These are phyloP conservation scores for Buddleja alternifolia DNA, from an alignment of 257 asterid species.

Conservation along the genomic window DNA sequence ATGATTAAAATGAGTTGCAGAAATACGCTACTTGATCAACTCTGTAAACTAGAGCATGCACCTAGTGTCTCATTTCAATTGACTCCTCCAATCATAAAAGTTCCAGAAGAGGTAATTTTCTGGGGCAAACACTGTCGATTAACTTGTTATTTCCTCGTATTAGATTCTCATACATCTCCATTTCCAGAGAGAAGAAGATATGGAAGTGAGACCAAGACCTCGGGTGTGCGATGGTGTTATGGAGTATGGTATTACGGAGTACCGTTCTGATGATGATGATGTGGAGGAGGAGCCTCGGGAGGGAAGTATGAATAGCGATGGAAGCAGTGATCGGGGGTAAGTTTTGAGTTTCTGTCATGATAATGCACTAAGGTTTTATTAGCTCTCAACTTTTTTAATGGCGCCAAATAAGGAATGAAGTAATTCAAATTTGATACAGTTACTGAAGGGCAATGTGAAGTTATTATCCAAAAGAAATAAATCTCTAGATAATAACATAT, in stretches of 20 bases:
- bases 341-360: slow-evolving; percentile 18
- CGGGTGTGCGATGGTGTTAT: slow-evolving; percentile 63
- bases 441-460: neutral
- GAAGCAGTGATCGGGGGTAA: slow-evolving; percentile 44
- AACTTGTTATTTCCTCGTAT: neutral
- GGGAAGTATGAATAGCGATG: slow-evolving; percentile 35
- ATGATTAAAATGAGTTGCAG: slow-evolving; percentile 38
- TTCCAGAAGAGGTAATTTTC: slow-evolving; percentile 55
- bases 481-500: neutral
- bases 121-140: neutral
- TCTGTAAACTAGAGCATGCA: slow-evolving; percentile 51
- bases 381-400: neutral
- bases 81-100: slow-evolving; percentile 45
- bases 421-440: neutral
- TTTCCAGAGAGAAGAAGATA: slow-evolving; percentile 49
- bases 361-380: neutral
- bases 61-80: slow-evolving; percentile 65
- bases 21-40: slow-evolving; percentile 54
- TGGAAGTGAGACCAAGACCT: slow-evolving; percentile 57
- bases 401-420: neutral
- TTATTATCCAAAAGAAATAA: neutral
- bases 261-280: slow-evolving; percentile 59
- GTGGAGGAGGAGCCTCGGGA: slow-evolving; percentile 43
- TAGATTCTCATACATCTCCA: slow-evolving; percentile 16
- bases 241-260: slow-evolving; percentile 37